Base-by-base conservation (phyloP, 768 basidiomycete species). In the Lentinula boryana region DNA sequence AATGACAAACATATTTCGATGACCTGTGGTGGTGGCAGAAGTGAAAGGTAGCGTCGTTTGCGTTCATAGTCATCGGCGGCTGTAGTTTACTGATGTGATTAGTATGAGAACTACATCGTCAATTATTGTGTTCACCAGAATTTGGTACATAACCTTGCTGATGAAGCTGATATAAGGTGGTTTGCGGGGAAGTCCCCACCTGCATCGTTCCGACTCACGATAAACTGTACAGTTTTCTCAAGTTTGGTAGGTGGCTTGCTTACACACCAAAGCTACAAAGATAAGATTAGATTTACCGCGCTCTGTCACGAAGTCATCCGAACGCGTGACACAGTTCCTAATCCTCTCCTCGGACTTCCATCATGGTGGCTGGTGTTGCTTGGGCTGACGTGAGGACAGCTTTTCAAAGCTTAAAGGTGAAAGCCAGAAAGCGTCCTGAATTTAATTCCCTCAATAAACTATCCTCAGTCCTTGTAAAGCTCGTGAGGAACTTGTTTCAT, bases 1-100 rank as follows among this genome's bases (percentile, higher is more conserved):
- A 89, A 85, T 40, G 80, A 78, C 62, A 92, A 77, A 69, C 88
- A 91, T 67, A 92, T 84, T 65, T 91, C 90, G 68, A 92, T 89
- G 68, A 92, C 80, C 73, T 91, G 88, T 49, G 82, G 79, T 21
- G 80, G 83, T 23, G 85, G 80, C 7, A 93, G 78, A 21, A 89
- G 78, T 23, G 79, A 77, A 46, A 93, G 77, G 74, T 92, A 93
- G 63, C 83, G 81, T 64, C 83, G 81, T 70, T 90, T 91, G 73
- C 87, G 83, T 55, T 84, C 78, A 70, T 85, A 79, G 68, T 85
- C 82, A 15, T 36, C 53, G 13, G 40, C 21, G n/a, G 16, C 40
- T 60, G 55, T 27, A 51, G 27, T 35, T 50, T 12, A 52, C 15
- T 31, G 23, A 43, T n/a, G 15, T 48, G 12, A 56, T 38, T 23